Base-by-base conservation (phyloP, 345 rosid genomes). In the Isatis tinctoria region DNA sequence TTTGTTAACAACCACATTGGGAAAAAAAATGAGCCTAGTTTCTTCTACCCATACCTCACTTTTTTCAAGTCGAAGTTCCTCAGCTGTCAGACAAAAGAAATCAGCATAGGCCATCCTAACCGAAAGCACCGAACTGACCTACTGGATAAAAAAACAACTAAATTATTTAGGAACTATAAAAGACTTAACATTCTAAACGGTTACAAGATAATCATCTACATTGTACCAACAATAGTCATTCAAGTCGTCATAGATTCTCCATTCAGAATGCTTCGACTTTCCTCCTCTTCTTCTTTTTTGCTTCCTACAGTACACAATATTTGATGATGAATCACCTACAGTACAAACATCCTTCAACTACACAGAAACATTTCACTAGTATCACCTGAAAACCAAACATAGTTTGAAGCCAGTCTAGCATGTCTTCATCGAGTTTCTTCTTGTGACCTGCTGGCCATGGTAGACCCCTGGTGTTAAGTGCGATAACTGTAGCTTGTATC, bases 51-150 rank as follows among this genome's bases (percentile, higher is more conserved):
- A 18, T 76, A 88, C 93, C 82, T 78, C 85, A 78, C 72, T 65
- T 77, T 66, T 83, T 32, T 84, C 78, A 22, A 32, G 36, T 65
- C 27, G 47, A 56, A 2, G 67, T 51, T 82, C 77, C 61, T 78
- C 84, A 62, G 78, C 73, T 43, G 86, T 67, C 64, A 74, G 69
- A 54, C 82, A 81, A 79, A 88, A 88, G 88, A 88, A 88, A 84
- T 86, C 90, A 48, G 85, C 93, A 86, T 88, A 45, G 90, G 93
- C 93, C 93, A 88, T 52, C 93, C 88, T 77, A 88, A 51, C 28
- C 93, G 85, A 80, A 88, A 86, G 78, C 93, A 88, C 61, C 85
- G 88, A 60, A 74, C 70, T 67, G 93, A 88, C 93, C 93, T 86
- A 60, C 49, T 77, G 53, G 56, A 65, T 54, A 22, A 43, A 32